A percentile compares a stretch with the other conserved stretches of the same genome.
phyloP scores from a whole-genome alignment of 139 green algal species.

The Chlorella vulgaris region DNA sequence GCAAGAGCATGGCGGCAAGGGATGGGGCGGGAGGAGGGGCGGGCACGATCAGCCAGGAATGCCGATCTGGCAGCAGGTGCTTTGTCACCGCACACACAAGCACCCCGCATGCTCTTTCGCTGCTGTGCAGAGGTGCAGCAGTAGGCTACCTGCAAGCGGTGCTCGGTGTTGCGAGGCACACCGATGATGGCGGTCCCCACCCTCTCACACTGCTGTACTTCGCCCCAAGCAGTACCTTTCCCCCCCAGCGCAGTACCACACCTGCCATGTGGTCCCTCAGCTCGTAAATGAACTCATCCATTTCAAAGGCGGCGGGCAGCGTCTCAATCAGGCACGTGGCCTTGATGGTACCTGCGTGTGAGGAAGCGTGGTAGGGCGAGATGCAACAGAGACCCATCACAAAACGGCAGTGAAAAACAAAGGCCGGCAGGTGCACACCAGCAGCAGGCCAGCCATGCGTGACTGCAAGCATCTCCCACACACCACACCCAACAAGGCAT shows the following conservation, averaged over 20 bases:
- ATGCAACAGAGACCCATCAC: background rate
- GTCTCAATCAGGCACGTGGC: slow-evolving; percentile 91
- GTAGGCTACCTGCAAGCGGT: too few relatives aligned
- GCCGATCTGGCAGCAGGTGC: too few relatives aligned
- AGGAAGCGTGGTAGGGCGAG: background rate
- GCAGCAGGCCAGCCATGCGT: background rate
- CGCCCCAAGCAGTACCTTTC: too few relatives aligned
- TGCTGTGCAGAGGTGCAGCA: too few relatives aligned
- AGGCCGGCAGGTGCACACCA: background rate
- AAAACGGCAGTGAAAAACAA: background rate
- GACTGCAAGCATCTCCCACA: background rate
- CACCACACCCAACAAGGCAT: background rate
- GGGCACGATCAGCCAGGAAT: too few relatives aligned
- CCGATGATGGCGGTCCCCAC: too few relatives aligned
- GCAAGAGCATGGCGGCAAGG: too few relatives aligned
- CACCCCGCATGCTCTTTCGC: too few relatives aligned
- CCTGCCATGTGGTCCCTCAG: slow-evolving; percentile 76
- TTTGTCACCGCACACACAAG: too few relatives aligned
- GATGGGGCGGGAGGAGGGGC: too few relatives aligned
- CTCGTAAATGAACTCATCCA: slow-evolving; percentile 93
- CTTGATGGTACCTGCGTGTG: slow-evolving; percentile 65
- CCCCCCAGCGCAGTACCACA: slow-evolving; percentile 71
- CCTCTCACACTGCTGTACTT: too few relatives aligned
- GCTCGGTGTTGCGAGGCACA: too few relatives aligned
- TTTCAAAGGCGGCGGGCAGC: slow-evolving; percentile 89